Evolutionary conservation across 1,284 basidiomycete genomes (phyloP).

Genomic region (Ustilago sp.): DNA sequence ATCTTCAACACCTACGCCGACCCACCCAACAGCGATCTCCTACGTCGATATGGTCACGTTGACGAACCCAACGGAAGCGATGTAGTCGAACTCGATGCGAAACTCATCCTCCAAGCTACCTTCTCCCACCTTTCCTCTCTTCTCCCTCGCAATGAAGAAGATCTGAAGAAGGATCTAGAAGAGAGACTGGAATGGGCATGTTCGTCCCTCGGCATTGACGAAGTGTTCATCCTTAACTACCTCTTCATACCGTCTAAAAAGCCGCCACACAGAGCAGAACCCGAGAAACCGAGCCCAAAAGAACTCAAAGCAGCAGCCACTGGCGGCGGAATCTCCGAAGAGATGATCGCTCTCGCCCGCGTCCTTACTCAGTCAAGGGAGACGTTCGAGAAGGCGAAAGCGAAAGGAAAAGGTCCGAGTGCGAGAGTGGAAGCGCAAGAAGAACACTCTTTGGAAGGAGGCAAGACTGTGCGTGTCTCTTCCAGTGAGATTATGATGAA

Average conservation of each 20-base stretch:
- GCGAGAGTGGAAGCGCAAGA: slow-evolving; percentile 74
- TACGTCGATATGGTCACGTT: slow-evolving; percentile 93
- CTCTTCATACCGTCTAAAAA: slow-evolving; percentile 53
- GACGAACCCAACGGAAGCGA: slow-evolving; percentile 91
- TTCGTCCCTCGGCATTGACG: slow-evolving; percentile 60
- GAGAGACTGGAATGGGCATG: slow-evolving; percentile 60
- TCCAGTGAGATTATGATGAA: slow-evolving; percentile 42
- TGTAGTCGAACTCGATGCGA: slow-evolving; percentile 84
- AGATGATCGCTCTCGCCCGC: slow-evolving; percentile 79
- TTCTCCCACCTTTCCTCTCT: slow-evolving; percentile 12
- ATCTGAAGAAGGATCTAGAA: slow-evolving; percentile 29
- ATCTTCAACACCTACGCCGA: slow-evolving; percentile 95
- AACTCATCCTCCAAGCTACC: slow-evolving; percentile 76
- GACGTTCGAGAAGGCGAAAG: slow-evolving; percentile 77
- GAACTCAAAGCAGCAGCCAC: slow-evolving; percentile 64
- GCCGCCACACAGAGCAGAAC: slow-evolving; percentile 50
- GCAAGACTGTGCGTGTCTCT: slow-evolving; percentile 20
- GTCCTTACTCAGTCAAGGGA: slow-evolving; percentile 76
- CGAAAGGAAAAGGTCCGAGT: slow-evolving; percentile 83
- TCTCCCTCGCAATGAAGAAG: slow-evolving; percentile 10
- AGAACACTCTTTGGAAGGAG: slow-evolving; percentile 24
- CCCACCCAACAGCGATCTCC: slow-evolving; percentile 91
- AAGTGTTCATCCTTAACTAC: slow-evolving; percentile 60
- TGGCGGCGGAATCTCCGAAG: slow-evolving; percentile 75
- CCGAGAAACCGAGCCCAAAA: slow-evolving; percentile 26